Percentiles rank a stretch among this genome's conserved stretches.
Conservation (phyloP, 2,329 filamentous ascomycete species). For the Fusarium devonianum region DNA sequence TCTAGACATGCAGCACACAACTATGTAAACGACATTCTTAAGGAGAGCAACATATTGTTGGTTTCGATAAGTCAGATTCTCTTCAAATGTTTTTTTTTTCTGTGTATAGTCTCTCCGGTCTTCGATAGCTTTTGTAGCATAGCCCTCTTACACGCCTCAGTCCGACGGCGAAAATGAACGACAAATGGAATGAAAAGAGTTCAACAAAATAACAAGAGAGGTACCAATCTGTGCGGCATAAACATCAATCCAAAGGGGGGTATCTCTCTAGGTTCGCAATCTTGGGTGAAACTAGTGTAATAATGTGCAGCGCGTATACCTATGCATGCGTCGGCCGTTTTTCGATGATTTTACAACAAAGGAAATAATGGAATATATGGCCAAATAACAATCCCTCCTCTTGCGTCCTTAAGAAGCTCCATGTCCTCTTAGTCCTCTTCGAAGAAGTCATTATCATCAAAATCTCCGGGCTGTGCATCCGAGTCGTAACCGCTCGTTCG, state of each 20-base stretch:
- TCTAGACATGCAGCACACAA: slow-evolving; percentile 29
- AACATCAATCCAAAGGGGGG: slow-evolving; percentile 49
- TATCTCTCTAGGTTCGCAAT: slow-evolving; percentile 52
- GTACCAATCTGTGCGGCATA: slow-evolving; percentile 41
- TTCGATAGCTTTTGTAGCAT: slow-evolving; percentile 11
- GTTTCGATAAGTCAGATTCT: slow-evolving; percentile 21
- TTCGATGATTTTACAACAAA: slow-evolving; percentile 40
- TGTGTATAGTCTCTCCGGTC: background rate
- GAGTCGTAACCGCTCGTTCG: slow-evolving; percentile 64
- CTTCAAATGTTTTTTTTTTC: slow-evolving; percentile 6
- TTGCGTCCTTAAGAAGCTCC: slow-evolving; percentile 1
- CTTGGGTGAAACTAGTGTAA: slow-evolving; percentile 41
- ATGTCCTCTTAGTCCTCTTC: slow-evolving; percentile 52
- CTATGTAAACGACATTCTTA: slow-evolving; percentile 35
- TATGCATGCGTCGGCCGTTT: slow-evolving; percentile 37
- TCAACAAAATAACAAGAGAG: slow-evolving; percentile 20
- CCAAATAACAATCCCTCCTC: slow-evolving; percentile 15
- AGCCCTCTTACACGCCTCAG: slow-evolving; percentile 9
- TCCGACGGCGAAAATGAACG: slow-evolving; percentile 13
- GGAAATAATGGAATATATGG: slow-evolving; percentile 32
- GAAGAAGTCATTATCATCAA: slow-evolving; percentile 67
- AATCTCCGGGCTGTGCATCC: slow-evolving; percentile 66
- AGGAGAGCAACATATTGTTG: slow-evolving; percentile 16
- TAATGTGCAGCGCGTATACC: slow-evolving; percentile 36
- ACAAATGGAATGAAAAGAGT: slow-evolving; percentile 23